Percentiles rank a stretch among this genome's conserved stretches.
These are phyloP conservation scores for Anacardium occidentale DNA, from an alignment of 345 rosid species.

Conservation along the genomic window DNA sequence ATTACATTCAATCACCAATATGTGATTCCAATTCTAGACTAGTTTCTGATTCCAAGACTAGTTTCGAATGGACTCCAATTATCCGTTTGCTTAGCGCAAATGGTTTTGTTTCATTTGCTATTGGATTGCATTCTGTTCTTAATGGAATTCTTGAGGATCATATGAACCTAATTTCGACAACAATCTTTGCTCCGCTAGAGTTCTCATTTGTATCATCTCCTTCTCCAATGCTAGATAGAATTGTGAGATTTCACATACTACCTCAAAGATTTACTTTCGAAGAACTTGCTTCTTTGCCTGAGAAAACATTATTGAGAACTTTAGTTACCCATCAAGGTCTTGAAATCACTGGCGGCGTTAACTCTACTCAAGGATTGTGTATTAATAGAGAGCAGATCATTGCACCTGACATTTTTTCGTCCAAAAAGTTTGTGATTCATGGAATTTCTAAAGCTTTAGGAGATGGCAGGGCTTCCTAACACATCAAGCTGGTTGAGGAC, in stretches of 20 bases:
- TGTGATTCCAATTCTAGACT: conserved; percentile 32
- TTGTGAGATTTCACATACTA: conserved; percentile 59
- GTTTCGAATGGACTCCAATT: conserved; percentile 55
- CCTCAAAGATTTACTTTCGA: conserved; percentile 35
- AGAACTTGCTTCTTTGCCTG: conserved; percentile 50
- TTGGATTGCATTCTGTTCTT: conserved; percentile 68
- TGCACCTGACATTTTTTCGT: conserved; percentile 52
- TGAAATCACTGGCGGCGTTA: conserved; percentile 27
- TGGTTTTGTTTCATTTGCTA: conserved; percentile 70
- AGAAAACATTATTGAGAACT: conserved; percentile 40
- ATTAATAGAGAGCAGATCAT: conserved; percentile 52
- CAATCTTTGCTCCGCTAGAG: conserved; percentile 62
- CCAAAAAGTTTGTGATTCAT: conserved; percentile 52
- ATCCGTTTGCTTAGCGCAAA: conserved; percentile 61
- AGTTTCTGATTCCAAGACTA: conserved; percentile 18
- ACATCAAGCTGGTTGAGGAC: not conserved
- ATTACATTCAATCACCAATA: conserved; percentile 32
- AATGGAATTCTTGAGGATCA: conserved; percentile 47
- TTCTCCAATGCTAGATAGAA: conserved; percentile 47
- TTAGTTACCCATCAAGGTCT: conserved; percentile 47
- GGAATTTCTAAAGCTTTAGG: conserved; percentile 50
- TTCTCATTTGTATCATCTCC: conserved; percentile 48
- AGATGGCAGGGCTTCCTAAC: conserved; percentile 26
- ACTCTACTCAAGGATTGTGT: conserved; percentile 28
- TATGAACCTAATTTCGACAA: conserved; percentile 43